A percentile compares a stretch with the other conserved stretches of the same genome.
Conservation (phyloP, 148 eudicot genomes). For the Fagopyrum esculentum region DNA sequence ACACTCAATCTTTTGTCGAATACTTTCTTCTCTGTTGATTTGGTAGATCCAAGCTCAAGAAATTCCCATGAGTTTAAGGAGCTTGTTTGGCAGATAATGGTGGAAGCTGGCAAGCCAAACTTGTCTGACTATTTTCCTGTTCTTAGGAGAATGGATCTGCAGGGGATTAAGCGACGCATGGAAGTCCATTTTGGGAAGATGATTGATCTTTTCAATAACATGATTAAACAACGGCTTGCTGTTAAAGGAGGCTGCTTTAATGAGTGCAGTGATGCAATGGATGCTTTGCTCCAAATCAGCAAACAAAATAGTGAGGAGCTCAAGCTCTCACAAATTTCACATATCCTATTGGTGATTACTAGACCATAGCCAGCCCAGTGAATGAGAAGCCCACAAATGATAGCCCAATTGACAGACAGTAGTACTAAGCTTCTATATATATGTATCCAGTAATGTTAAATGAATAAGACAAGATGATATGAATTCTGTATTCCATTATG, state of each 20-base stretch:
- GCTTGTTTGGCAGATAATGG: conserved; percentile 21
- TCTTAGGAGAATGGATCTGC: conserved; percentile 17
- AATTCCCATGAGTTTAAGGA: conserved; percentile 14
- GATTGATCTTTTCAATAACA: conserved; percentile 16
- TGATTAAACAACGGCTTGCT: conserved; percentile 21
- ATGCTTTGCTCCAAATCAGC: conserved; percentile 21
- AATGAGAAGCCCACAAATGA: too few relatives aligned
- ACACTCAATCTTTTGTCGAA: conserved; percentile 27
- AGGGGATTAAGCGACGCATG: conserved; percentile 19
- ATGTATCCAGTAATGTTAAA: too few relatives aligned
- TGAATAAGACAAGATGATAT: too few relatives aligned
- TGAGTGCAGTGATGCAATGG: conserved; percentile 19
- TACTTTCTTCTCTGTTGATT: conserved; percentile 31
- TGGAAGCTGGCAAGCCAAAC: conserved; percentile 30
- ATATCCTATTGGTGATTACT: conserved; percentile 28
- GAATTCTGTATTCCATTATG: too few relatives aligned
- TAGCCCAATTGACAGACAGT: too few relatives aligned
- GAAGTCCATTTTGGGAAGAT: conserved; percentile 18
- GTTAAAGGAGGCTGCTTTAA: neutral
- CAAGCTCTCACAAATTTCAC: conserved; percentile 17
- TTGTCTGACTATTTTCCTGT: conserved; percentile 31
- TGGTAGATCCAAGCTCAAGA: conserved; percentile 16
- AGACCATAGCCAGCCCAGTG: too few relatives aligned
- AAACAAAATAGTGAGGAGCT: conserved; percentile 18
- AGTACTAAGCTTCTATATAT: too few relatives aligned